Evolutionary conservation across 2,329 filamentous ascomycete species (phyloP), one percentile per base, ranked within the genome.

Genomic region (Neonectria hederae): DNA sequence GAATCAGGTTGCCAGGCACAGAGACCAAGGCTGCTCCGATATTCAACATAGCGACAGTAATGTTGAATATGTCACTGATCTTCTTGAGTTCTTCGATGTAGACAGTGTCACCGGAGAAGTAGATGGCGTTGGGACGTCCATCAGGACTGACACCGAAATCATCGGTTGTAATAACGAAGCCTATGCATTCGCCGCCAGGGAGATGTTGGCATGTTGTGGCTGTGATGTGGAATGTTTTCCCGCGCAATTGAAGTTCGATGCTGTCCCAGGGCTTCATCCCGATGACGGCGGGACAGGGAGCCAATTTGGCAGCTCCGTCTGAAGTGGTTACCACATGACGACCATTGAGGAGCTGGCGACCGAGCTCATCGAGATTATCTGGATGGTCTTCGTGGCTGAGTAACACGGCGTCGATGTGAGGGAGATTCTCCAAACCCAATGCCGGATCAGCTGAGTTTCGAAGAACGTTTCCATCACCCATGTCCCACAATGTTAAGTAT

Each of bases 21-120:
- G 13, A 6, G 8, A 10, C 40, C 7, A 45, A 17, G 0, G 57
- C 59, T 14, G 32, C n/a, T 2, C 63, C 63, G 22, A 63, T 19
- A 9, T 65, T 65, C 1, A 63, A 13, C 1, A 65, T 22, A 0
- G 63, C 54, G 4, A 63, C 48, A 3, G 26, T 24, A 8, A 63
- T 42, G 9, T 65, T 32, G 19, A 49, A 63, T 21, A 42, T 62
- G 7, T 52, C 10, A 30, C 40, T 5, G 24, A 58, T 22, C 21
- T 54, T 17, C 2, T 26, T 8, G 1, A 65, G 54, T 19, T 63
- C 59, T 2, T 43, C 42, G 17, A 62, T 24, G 14, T 52, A 62
- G 9, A 62, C 46, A 6, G 59, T 62, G n/a, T 62, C 59, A 22
- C 59, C 53, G n/a, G 54, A 52, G 35, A 62, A 59, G 59, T 62